These are phyloP conservation scores for Yamadazyma sp. DNA, from an alignment of 1,139 yeast species.

Conservation along the genomic window DNA sequence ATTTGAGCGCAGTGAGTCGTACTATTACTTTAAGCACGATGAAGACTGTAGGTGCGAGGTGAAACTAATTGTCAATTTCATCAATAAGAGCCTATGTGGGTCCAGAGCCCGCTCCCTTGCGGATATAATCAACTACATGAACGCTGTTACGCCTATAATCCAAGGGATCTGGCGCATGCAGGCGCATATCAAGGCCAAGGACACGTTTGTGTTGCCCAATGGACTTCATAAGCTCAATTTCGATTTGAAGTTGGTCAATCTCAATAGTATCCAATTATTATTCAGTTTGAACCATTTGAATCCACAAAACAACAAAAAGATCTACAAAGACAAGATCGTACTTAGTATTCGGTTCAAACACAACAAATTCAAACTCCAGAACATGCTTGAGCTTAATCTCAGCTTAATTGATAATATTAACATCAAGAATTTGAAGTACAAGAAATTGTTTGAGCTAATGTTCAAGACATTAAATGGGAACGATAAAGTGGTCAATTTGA, in stretches of 20 bases:
- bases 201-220: slow-evolving; percentile 23
- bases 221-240: slow-evolving; percentile 33
- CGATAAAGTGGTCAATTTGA: slow-evolving; percentile 31
- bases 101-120: slow-evolving; percentile 19
- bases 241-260: slow-evolving; percentile 32
- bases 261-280: slow-evolving; percentile 35
- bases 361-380: slow-evolving; percentile 27
- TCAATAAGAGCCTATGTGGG: slow-evolving; percentile 24
- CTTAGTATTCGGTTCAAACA: slow-evolving; percentile 31
- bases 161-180: slow-evolving; percentile 23
- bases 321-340: slow-evolving; percentile 36
- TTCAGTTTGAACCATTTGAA: slow-evolving; percentile 31
- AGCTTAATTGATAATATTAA: slow-evolving; percentile 40
- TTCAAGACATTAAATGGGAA: slow-evolving; percentile 33
- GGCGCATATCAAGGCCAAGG: slow-evolving; percentile 10
- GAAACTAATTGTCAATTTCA: slow-evolving; percentile 24
- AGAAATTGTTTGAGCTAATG: slow-evolving; percentile 40
- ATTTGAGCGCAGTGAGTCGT: slow-evolving; percentile 13
- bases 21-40: slow-evolving; percentile 7
- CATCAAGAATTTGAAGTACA: slow-evolving; percentile 39
- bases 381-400: slow-evolving; percentile 20
- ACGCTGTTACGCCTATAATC: slow-evolving; percentile 32
- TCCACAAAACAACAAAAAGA: slow-evolving; percentile 30
- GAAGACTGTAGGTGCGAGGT: slow-evolving; percentile 12
- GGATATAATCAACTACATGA: slow-evolving; percentile 34